Evolutionary conservation across 257 asterid species (phyloP), one percentile per base, ranked within the genome.

Genomic region (Knoxia roxburghii): DNA sequence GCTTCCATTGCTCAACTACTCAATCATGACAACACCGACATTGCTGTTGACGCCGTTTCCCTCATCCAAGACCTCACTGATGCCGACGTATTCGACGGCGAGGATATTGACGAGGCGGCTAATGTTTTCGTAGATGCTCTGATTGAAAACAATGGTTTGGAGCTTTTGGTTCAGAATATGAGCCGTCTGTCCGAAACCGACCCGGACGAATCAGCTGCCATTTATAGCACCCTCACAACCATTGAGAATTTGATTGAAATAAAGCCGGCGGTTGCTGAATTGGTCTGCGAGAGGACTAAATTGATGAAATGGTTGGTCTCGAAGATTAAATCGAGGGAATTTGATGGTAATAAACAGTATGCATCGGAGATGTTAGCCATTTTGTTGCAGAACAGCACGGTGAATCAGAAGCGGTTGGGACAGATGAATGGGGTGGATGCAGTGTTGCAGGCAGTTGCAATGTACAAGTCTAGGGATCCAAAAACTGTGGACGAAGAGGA

Each of bases 381-480:
- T 77, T 75, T 90, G 84, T 48, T 94, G 88, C 99, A 94, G 84
- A 87, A 81, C 58, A 88, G 95, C 65, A 67, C 66, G 6, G 85
- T 69, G 14, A 94, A 90, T 77, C 97, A 94, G 87, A 90, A 87
- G 84, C 81, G 91, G 78, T 81, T 94, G 61, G 99, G 99, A 24
- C 95, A 86, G 77, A 87, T 88, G 96, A 94, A 94, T 74, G 99
- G 99, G 2, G 96, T 94, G 62, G 99, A 94, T 50, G 87, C 95
- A 0, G 69, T 88, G 79, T 81, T 94, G 81, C 97, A 94, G 84
- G 99, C 97, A 0, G 96, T 94, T 50, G 99, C 99, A 0, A 77
- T 84, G 92, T 94, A 94, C 67, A 94, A 94, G 82, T 88, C 96
- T 0, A 90, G 68, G 87, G 99, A 94, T 72, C 99, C 99, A 0